Base-by-base conservation (phyloP, 2,329 filamentous ascomycete genomes). In the Myriosclerotinia scirpicola region DNA sequence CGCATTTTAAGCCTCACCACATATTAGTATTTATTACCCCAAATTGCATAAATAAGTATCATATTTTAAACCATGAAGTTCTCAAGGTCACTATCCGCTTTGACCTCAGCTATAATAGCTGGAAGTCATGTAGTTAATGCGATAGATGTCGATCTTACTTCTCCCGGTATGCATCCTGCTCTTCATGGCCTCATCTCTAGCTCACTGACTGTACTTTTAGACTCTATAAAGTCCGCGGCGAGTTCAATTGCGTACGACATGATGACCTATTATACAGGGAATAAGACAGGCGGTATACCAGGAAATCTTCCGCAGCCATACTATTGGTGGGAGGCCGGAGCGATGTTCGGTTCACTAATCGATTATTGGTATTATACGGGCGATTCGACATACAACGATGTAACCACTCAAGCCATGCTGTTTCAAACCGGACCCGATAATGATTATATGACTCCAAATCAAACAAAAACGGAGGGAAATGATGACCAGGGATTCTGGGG, bases 361-460 rank as follows among this genome's bases (percentile, higher is more conserved):
- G 90, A 95, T 73, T 95, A 95, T 77, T 96, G 91, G 90, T 90
- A 88, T 75, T 91, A 92, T 76, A 94, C 91, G 0, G 88, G 87
- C 26, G 90, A 94, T 74, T 79, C 82, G 5, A 82, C 83, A 44
- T 95, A 90, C 79, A 93, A 93, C 75, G 80, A 87, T 20, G 79
- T 91, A 53, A 85, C 86, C 20, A 83, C 82, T 46, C 82, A 90
- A 70, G 92, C 85, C 15, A 82, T 96, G 72, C 82, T 93, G 56
- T 88, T 85, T 75, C 92, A 96, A 77, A 86, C 89, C 64, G 91
- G 91, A 64, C 83, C 85, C 2, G 83, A 90, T 74, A 80, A 86
- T 67, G 88, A 94, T 75, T 95, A 90, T 76, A 93, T 94, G 87
- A 90, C 92, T 6, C 81, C 83, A 1, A 90, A 90, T 73, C 87